A percentile compares a stretch with the other conserved stretches of the same genome.
Conservation (phyloP, 164 flowering plant species). For the Sedum album region DNA sequence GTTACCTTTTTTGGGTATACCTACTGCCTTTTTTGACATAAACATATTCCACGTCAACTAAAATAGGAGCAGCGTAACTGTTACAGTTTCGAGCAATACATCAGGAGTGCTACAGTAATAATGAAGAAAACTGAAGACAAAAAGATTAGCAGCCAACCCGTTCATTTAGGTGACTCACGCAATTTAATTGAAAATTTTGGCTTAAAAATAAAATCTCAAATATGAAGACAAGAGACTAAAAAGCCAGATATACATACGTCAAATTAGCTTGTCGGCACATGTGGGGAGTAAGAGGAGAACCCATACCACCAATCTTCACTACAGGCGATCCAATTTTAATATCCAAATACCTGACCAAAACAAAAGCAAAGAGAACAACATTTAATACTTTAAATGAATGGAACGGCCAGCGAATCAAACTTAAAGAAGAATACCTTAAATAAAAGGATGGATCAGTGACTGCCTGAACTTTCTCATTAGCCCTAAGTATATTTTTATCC, state of each 20-base stretch:
- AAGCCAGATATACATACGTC: slow-evolving; percentile 41
- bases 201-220: too few species aligned
- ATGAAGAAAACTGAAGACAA: too few species aligned
- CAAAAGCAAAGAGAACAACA: not conserved
- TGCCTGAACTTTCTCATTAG: slow-evolving; percentile 43
- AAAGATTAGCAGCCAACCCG: too few species aligned
- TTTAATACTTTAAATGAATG: not conserved
- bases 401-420: not conserved
- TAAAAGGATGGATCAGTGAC: slow-evolving; percentile 28
- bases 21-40: slow-evolving; percentile 25
- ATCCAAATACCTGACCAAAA: slow-evolving; percentile 45
- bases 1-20: slow-evolving; percentile 26
- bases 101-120: too few species aligned
- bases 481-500: slow-evolving; percentile 67
- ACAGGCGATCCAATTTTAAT: slow-evolving; percentile 60
- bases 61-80: slow-evolving; percentile 81
- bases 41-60: slow-evolving; percentile 43
- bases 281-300: slow-evolving; percentile 47
- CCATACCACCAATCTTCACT: slow-evolving; percentile 19
- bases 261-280: slow-evolving; percentile 64
- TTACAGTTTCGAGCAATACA: not conserved
- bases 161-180: not conserved
- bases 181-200: too few species aligned
- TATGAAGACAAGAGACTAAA: not conserved
- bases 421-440: slow-evolving; percentile 34